Base-by-base conservation (phyloP, 768 basidiomycete species). In the Agrocybe praecox region DNA sequence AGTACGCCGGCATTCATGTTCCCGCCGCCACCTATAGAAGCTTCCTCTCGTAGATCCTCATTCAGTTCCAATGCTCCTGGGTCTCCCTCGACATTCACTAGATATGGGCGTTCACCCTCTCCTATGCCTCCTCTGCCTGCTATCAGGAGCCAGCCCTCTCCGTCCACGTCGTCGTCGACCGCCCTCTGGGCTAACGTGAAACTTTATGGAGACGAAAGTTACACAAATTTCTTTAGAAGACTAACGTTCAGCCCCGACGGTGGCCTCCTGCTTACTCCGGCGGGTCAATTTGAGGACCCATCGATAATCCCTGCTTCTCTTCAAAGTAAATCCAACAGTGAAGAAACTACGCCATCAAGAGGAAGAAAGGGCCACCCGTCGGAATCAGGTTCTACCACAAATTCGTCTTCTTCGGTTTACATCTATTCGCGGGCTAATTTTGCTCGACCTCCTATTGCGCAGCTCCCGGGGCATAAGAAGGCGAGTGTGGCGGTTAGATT, bases 401-500 rank as follows among this genome's bases (percentile, higher is more conserved):
- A 85, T 15, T 69, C 77, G 6, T 69, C 70, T 11, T 84, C 82
- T 4, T 81, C 80, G 2, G 96, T 98, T 24, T 98, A 92, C 76
- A 92, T 99, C 64, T 98, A 98, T 74, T 92, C 95, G 8, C 84
- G 97, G 29, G 93, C 93, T 42, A 98, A 97, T 74, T 92, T 99
- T 71, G 87, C 94, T 0, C 79, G 92, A 43, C 90, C 94, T 1
- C 96, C 97, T 0, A 86, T 98, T 55, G 97, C 95, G 14, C 95
- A 96, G 68, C 77, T 98, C 5, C 96, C 97, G 2, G 97, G 97
- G 1, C 93, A 98, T 77, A 94, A 94, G 74, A 97, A 96, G 64
- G 89, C 96, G 0, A 94, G 91, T 63, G 89, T 98, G 2, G 96
- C 92, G 1, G 94, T 99, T 34, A 80, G 88, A 46, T 99, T 98